phyloP scores from a whole-genome alignment of 2,329 filamentous ascomycete species.

The Xylariales sp. region DNA sequence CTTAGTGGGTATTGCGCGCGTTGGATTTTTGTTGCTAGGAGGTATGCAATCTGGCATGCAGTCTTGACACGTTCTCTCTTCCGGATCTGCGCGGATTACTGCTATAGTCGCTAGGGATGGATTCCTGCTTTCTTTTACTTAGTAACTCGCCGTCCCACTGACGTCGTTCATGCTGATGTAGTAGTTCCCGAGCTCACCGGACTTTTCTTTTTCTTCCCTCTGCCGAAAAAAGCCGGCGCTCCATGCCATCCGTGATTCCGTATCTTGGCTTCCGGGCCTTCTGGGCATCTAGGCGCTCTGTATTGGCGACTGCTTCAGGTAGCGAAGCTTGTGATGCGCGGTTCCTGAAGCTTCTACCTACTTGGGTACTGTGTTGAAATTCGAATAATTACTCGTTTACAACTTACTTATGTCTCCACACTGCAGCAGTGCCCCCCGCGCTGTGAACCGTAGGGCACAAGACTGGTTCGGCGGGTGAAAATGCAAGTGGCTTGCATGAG shows the following conservation, averaged over 20 bases:
- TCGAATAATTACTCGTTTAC: constrained; percentile 7
- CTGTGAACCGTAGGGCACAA: constrained; percentile 24
- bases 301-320: constrained; percentile 17
- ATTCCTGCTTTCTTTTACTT: constrained; percentile 2
- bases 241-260: background rate
- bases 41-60: constrained; percentile 11
- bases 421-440: constrained; percentile 11
- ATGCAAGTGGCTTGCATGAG: constrained; percentile 36
- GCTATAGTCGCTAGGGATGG: background rate
- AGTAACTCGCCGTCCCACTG: background rate
- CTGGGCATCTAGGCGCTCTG: background rate
- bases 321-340: background rate
- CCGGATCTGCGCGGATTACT: constrained; percentile 5
- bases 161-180: constrained; percentile 21
- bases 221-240: constrained; percentile 12
- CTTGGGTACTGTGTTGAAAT: constrained; percentile 1
- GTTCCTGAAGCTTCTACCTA: constrained; percentile 7
- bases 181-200: constrained; percentile 28
- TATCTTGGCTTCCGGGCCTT: constrained; percentile 1
- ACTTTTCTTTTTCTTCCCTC: constrained; percentile 24
- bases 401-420: constrained; percentile 14
- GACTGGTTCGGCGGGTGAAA: constrained; percentile 30
- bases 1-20: background rate
- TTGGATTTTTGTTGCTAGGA: constrained; percentile 8
- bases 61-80: constrained; percentile 26